Percentiles rank a stretch among this genome's conserved stretches.
These are phyloP conservation scores for Cyclotella kingstonii DNA, from an alignment of 108 stramenopile genomes.

Conservation along the genomic window DNA sequence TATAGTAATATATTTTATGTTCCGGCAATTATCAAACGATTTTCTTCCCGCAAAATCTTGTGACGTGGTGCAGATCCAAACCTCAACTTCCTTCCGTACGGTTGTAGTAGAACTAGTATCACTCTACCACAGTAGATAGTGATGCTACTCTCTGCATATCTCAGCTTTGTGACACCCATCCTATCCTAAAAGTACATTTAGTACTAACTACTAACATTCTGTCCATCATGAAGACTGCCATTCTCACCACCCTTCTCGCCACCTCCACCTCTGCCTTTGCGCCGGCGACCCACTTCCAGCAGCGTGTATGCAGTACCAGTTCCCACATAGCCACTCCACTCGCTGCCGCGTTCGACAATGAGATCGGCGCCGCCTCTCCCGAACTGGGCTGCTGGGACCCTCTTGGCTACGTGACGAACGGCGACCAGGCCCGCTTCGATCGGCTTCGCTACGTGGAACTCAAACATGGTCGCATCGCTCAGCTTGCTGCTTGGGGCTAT, in stretches of 20 bases:
- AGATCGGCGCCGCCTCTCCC: conserved; percentile 48
- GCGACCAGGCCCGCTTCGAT: conserved; percentile 49
- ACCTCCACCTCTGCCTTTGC: conserved; percentile 45
- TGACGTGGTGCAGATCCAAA: no score
- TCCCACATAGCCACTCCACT: conserved; percentile 20
- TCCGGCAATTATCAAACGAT: no score
- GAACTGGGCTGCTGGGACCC: conserved; percentile 56
- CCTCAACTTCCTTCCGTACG: no score
- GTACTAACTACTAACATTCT: no score
- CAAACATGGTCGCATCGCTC: conserved; percentile 68
- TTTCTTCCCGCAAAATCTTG: no score
- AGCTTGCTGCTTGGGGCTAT: conserved; percentile 66
- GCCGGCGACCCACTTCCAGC: conserved; percentile 27
- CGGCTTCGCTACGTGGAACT: conserved; percentile 54
- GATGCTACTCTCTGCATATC: no score
- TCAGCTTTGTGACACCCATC: no score
- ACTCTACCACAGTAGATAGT: no score
- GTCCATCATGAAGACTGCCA: conserved; percentile 45
- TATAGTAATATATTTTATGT: no score
- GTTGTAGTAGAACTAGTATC: no score
- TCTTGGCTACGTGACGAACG: conserved; percentile 45
- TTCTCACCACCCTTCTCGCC: conserved; percentile 43
- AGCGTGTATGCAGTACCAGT: no score
- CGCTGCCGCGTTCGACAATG: conserved; percentile 37
- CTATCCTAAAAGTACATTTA: no score